Conservation (phyloP, 2,329 filamentous ascomycete species). For the Sarocladium brachiariae region DNA sequence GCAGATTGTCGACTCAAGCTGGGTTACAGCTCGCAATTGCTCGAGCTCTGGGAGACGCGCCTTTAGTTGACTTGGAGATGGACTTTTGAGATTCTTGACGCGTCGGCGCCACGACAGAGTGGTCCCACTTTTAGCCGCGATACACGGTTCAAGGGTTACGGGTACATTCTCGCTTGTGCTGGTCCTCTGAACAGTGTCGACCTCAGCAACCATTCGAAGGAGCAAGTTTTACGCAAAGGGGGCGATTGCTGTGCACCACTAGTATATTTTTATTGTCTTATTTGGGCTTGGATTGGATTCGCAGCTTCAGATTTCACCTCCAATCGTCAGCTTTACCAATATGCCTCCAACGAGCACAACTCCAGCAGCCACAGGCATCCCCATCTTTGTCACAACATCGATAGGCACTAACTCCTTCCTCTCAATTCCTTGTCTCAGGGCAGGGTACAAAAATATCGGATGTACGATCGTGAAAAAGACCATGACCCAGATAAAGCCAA, state of each 20-base stretch:
- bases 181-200: too few species aligned
- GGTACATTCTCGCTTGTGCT: not conserved
- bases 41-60: not conserved
- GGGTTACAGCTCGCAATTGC: not conserved
- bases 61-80: constrained; percentile 2
- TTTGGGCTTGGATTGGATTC: not conserved
- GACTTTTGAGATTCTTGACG: not conserved
- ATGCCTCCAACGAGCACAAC: not conserved
- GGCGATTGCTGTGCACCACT: too few species aligned
- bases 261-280: not conserved
- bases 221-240: too few species aligned
- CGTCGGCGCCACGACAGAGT: constrained; percentile 1
- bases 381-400: not conserved
- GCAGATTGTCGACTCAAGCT: not conserved
- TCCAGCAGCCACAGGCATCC: not conserved
- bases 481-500: not conserved
- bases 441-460: not conserved
- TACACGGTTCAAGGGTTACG: not conserved
- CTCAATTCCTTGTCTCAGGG: not conserved
- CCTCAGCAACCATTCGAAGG: too few species aligned
- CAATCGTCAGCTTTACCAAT: not conserved
- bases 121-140: constrained; percentile 6
- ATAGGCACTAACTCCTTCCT: not conserved
- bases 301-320: not conserved
- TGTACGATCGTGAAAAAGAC: not conserved